A percentile compares a stretch with the other conserved stretches of the same genome.
Conservation (phyloP, 1,284 basidiomycete genomes). For the Naganishia liquefaciens region DNA sequence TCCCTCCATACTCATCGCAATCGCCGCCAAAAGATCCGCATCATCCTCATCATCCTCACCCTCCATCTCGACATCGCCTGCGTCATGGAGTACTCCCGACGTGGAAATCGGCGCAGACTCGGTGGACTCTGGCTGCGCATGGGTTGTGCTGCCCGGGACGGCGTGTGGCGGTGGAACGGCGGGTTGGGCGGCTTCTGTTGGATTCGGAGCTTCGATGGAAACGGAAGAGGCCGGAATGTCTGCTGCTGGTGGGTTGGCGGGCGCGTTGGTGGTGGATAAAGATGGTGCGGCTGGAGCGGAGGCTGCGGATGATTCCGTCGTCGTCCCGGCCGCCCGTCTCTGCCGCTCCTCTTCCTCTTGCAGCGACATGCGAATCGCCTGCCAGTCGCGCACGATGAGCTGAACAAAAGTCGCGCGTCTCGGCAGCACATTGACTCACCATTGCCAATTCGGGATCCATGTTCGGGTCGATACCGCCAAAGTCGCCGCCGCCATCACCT, state of each 20-base stretch:
- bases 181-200: slow-evolving; percentile 21
- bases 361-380: slow-evolving; percentile 97
- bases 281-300: slow-evolving; percentile 37
- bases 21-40: slow-evolving; percentile 63
- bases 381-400: no score
- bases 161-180: slow-evolving; percentile 23
- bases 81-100: slow-evolving; percentile 41
- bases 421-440: slow-evolving; percentile 59
- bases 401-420: slow-evolving; percentile 33
- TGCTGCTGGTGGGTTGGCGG: slow-evolving; percentile 20
- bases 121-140: slow-evolving; percentile 46
- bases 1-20: slow-evolving; percentile 62
- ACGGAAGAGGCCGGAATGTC: slow-evolving; percentile 27
- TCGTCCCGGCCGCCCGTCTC: slow-evolving; percentile 61
- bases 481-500: slow-evolving; percentile 69
- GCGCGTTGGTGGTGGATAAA: background rate
- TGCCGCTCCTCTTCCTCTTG: slow-evolving; percentile 93
- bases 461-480: slow-evolving; percentile 83
- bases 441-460: slow-evolving; percentile 96
- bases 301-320: slow-evolving; percentile 39
- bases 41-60: slow-evolving; percentile 44
- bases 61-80: slow-evolving; percentile 47
- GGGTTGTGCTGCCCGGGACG: slow-evolving; percentile 15
- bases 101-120: slow-evolving; percentile 49
- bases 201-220: slow-evolving; percentile 24